Conservation (phyloP, 371 early-diverging fungal genomes). For the Actinomucor elegans region DNA sequence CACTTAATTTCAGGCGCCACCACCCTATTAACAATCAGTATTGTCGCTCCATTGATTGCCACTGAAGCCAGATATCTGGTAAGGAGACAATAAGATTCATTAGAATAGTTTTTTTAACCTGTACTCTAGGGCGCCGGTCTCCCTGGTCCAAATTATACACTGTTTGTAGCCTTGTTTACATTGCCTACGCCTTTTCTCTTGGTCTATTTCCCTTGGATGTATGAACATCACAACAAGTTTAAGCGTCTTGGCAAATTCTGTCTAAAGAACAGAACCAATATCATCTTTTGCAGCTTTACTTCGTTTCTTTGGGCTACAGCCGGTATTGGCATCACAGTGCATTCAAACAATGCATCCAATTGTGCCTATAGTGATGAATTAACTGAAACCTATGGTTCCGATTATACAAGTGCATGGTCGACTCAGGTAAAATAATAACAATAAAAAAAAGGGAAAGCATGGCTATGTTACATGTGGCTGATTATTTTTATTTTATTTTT, state of each 20-base stretch:
- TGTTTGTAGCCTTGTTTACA: constrained; percentile 24
- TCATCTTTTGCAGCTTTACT: constrained; percentile 28
- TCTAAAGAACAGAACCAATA: constrained; percentile 29
- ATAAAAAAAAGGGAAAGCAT: neutral
- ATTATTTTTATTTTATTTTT: neutral
- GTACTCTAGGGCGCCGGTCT: constrained; percentile 27
- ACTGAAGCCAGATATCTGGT: constrained; percentile 26
- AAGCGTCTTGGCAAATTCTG: constrained; percentile 32
- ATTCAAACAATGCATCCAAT: constrained; percentile 21
- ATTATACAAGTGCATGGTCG: constrained; percentile 29
- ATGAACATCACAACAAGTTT: constrained; percentile 31
- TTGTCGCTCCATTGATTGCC: constrained; percentile 29
- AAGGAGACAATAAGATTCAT: too few relatives aligned
- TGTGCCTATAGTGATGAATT: constrained; percentile 19
- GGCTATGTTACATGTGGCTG: neutral
- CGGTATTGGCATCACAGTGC: constrained; percentile 32
- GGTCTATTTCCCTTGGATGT: constrained; percentile 34
- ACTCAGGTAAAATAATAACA: constrained; percentile 23
- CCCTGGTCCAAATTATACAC: constrained; percentile 26
- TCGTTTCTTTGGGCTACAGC: constrained; percentile 33
- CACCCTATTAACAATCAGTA: constrained; percentile 17
- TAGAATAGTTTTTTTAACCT: too few relatives aligned
- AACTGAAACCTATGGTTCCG: constrained; percentile 12
- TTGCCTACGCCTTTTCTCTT: constrained; percentile 20
- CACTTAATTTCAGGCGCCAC: constrained; percentile 14